phyloP scores from a whole-genome alignment of 2,329 filamentous ascomycete species.

The Penicillium hordei region DNA sequence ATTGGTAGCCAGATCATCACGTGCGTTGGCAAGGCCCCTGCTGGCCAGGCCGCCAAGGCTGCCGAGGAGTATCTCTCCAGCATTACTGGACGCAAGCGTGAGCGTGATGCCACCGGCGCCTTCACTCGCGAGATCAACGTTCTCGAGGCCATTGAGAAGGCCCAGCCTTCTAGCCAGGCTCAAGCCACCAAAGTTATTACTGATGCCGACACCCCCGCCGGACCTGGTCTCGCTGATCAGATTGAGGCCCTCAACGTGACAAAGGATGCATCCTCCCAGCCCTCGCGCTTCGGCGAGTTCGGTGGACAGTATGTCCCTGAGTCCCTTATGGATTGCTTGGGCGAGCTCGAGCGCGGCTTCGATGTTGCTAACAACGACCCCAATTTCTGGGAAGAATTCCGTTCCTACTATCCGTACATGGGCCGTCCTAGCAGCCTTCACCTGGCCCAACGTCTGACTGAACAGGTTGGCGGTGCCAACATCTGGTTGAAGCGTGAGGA shows the following conservation, averaged over 20 bases:
- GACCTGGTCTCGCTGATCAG: constrained; percentile 74
- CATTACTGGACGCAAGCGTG: constrained; percentile 59
- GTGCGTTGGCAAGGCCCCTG: constrained; percentile 67
- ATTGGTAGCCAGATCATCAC: constrained; percentile 95
- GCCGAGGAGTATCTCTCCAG: constrained; percentile 86
- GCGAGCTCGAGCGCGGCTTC: constrained; percentile 88
- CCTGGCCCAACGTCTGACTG: constrained; percentile 81
- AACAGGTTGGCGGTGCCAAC: constrained; percentile 85
- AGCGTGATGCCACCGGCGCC: constrained; percentile 45
- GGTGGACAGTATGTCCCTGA: constrained; percentile 97
- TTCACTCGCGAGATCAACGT: constrained; percentile 67
- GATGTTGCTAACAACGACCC: constrained; percentile 82
- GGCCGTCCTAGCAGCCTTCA: constrained; percentile 90
- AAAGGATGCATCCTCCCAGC: constrained; percentile 60
- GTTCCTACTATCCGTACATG: constrained; percentile 96
- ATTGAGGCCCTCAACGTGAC: constrained; percentile 75
- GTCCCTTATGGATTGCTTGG: constrained; percentile 94
- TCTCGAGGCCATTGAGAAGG: constrained; percentile 64
- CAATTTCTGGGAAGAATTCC: constrained; percentile 94
- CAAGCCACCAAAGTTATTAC: constrained; percentile 65
- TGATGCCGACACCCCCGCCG: constrained; percentile 55
- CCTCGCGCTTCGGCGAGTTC: constrained; percentile 89
- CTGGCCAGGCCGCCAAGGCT: constrained; percentile 65
- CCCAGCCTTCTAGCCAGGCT: constrained; percentile 52
- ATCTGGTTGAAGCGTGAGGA: constrained; percentile 99